Conservation (phyloP, 2,329 filamentous ascomycete genomes). For the Paraphaeosphaeria sporulosa region DNA sequence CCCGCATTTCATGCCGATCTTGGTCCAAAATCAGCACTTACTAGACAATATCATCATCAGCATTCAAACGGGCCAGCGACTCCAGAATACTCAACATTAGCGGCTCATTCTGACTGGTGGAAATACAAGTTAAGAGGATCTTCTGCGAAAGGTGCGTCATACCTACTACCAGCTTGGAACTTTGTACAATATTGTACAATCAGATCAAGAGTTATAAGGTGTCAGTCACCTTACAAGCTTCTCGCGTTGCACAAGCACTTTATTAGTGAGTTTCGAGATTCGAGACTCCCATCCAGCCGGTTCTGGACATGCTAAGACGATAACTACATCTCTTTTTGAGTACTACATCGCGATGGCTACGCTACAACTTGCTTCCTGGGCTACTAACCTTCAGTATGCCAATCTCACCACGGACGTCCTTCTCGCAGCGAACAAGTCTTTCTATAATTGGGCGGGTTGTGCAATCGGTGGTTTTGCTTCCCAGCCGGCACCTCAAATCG, state of each 20-base stretch:
- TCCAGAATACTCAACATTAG: neutral
- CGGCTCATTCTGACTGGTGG: neutral
- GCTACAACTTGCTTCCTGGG: constrained; percentile 57
- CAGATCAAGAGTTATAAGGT: neutral
- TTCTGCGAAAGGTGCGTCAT: neutral
- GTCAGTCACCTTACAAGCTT: neutral
- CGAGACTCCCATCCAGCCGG: neutral
- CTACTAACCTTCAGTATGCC: no score
- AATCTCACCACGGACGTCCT: no score
- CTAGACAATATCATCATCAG: neutral
- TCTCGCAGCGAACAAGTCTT: no score
- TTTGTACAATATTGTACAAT: neutral
- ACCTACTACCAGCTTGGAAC: neutral
- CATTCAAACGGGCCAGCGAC: neutral
- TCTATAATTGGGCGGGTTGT: no score
- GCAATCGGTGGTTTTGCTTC: constrained; percentile 55
- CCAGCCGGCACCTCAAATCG: constrained; percentile 56
- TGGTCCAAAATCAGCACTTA: neutral
- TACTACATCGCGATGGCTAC: constrained; percentile 53
- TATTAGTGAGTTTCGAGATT: neutral
- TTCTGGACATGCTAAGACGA: neutral
- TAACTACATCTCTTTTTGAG: no score
- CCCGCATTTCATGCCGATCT: constrained; percentile 4
- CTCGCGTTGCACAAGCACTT: neutral
- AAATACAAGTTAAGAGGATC: neutral